A percentile compares a stretch with the other conserved stretches of the same genome.
Conservation (phyloP, 2,329 filamentous ascomycete genomes). For the Lomentospora prolificans region DNA sequence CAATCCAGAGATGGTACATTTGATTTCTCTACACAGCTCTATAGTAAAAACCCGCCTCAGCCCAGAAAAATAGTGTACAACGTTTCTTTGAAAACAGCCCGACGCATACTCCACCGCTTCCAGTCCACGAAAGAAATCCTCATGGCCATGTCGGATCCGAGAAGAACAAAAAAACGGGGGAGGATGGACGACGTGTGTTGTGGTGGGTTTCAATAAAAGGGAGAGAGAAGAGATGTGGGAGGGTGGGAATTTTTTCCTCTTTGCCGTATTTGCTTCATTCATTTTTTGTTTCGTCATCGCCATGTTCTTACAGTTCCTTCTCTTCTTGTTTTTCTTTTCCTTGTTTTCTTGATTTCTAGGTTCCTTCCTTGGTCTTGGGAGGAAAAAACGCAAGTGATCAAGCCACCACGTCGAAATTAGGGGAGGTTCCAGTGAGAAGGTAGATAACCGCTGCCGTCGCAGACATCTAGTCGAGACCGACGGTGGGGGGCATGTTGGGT, state of each 20-base stretch:
- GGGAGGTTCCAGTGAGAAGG: background rate
- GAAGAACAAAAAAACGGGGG: background rate
- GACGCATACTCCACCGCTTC: background rate
- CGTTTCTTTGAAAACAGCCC: too few species aligned
- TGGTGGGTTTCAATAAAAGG: background rate
- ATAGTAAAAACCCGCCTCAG: background rate
- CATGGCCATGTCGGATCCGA: background rate
- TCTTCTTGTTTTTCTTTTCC: background rate
- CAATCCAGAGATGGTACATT: background rate
- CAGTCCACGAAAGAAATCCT: background rate
- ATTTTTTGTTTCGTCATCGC: slow-evolving; percentile 4
- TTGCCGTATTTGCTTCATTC: slow-evolving; percentile 1
- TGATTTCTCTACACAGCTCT: background rate
- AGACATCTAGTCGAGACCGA: slow-evolving; percentile 43
- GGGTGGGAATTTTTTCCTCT: background rate
- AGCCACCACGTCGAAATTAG: background rate
- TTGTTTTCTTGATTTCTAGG: background rate
- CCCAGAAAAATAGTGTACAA: background rate
- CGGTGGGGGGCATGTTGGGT: slow-evolving; percentile 24
- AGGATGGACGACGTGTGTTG: background rate
- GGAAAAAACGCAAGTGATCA: background rate
- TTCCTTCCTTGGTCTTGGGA: too few species aligned
- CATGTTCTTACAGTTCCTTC: too few species aligned
- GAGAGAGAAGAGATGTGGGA: background rate
- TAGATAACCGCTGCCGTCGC: background rate